These are phyloP conservation scores for Diutina rugosa DNA, from an alignment of 1,139 yeast genomes.

Conservation along the genomic window DNA sequence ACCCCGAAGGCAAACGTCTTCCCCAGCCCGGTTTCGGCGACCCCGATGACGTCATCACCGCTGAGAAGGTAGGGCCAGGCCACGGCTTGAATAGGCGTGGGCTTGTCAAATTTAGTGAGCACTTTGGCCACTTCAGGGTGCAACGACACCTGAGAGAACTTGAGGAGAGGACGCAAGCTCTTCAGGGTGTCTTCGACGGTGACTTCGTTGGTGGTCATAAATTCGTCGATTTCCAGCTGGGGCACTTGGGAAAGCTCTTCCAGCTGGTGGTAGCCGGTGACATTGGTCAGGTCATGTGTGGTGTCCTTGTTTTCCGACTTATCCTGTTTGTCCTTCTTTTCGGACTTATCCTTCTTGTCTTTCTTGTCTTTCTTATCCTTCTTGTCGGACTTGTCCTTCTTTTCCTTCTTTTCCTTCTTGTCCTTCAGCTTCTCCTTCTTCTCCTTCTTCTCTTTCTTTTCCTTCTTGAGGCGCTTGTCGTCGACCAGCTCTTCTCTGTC, in stretches of 20 bases:
- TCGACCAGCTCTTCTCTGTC: neutral
- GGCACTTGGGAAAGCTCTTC: slow-evolving; percentile 20
- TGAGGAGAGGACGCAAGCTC: slow-evolving; percentile 53
- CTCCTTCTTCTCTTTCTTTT: slow-evolving; percentile 33
- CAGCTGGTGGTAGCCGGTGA: slow-evolving; percentile 17
- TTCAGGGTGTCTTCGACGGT: slow-evolving; percentile 60
- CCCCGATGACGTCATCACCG: slow-evolving; percentile 86
- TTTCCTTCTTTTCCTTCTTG: slow-evolving; percentile 30
- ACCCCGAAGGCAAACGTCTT: slow-evolving; percentile 96
- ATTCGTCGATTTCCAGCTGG: slow-evolving; percentile 45
- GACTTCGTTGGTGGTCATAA: slow-evolving; percentile 62
- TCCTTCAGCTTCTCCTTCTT: slow-evolving; percentile 29
- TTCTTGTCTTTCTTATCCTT: slow-evolving; percentile 23
- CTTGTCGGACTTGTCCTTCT: slow-evolving; percentile 27
- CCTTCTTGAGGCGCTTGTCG: slow-evolving; percentile 23
- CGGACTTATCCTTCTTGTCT: slow-evolving; percentile 10
- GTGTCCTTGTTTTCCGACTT: slow-evolving; percentile 5
- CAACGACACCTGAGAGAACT: slow-evolving; percentile 51
- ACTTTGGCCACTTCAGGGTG: slow-evolving; percentile 41
- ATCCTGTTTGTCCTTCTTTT: slow-evolving; percentile 8
- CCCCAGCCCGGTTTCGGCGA: slow-evolving; percentile 98
- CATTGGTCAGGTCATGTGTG: neutral
- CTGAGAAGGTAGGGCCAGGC: slow-evolving; percentile 88
- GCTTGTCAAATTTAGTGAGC: slow-evolving; percentile 64
- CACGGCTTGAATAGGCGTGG: slow-evolving; percentile 95